These are phyloP conservation scores for Clavulina sp. DNA, from an alignment of 768 basidiomycete species.

Conservation along the genomic window DNA sequence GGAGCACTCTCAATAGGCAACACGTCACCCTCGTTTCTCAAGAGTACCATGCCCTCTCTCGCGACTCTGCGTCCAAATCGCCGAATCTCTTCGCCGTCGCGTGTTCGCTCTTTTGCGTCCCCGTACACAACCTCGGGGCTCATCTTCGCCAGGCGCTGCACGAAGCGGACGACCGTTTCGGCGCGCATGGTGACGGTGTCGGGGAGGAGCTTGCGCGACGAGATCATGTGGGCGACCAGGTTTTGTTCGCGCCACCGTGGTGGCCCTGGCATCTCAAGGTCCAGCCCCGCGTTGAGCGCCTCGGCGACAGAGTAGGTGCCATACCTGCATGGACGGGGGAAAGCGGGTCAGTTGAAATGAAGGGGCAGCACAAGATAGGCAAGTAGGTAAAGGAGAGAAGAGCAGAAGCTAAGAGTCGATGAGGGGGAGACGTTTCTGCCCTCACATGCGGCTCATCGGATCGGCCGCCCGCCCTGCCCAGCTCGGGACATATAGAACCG, in stretches of 20 bases:
- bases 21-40: conserved; percentile 41
- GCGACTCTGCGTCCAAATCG: conserved; percentile 49
- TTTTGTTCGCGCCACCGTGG: conserved; percentile 64
- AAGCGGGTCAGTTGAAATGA: conserved; percentile 38
- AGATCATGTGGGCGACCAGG: conserved; percentile 33
- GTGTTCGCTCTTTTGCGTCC: conserved; percentile 16
- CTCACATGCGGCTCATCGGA: too few species aligned
- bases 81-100: conserved; percentile 12
- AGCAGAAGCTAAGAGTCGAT: too few species aligned
- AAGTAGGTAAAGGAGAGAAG: too few species aligned
- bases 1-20: conserved; percentile 46
- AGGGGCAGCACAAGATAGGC: too few species aligned
- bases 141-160: conserved; percentile 17
- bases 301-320: conserved; percentile 28
- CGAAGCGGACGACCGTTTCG: conserved; percentile 15
- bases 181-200: conserved; percentile 16
- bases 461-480: too few species aligned
- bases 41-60: conserved; percentile 46
- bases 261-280: conserved; percentile 51
- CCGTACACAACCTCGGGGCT: conserved; percentile 33
- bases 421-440: too few species aligned
- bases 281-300: conserved; percentile 41
- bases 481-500: too few species aligned
- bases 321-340: too few species aligned
- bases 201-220: conserved; percentile 14